Conservation (phyloP, 2,329 filamentous ascomycete genomes). For the Stemphylium vesicarium region DNA sequence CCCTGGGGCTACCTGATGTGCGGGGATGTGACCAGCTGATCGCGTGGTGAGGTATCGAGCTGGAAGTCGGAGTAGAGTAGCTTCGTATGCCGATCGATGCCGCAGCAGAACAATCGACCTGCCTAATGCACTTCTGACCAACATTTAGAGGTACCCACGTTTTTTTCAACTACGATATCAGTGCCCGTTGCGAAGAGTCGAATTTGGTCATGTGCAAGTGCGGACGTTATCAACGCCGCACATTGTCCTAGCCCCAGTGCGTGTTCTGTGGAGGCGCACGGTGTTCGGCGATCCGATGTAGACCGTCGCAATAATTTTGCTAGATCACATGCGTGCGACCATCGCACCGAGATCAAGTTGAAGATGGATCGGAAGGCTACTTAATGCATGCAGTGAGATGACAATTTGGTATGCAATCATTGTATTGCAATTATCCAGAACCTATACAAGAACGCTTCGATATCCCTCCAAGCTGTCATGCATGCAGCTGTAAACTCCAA, state of each 20-base stretch:
- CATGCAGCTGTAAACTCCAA: conserved; percentile 15
- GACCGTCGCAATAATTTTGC: not conserved
- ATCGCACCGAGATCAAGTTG: not conserved
- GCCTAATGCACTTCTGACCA: conserved; percentile 17
- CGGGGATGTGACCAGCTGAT: conserved; percentile 5
- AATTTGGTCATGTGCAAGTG: not conserved
- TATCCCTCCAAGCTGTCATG: conserved; percentile 6
- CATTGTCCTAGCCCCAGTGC: not conserved
- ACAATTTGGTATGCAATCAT: not conserved
- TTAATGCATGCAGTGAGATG: too few species aligned
- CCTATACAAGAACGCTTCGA: conserved; percentile 19
- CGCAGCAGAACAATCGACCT: conserved; percentile 16
- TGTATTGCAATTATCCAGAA: conserved; percentile 13
- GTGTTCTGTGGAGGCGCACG: conserved; percentile 7
- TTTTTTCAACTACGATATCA: not conserved
- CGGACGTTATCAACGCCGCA: not conserved
- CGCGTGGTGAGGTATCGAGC: conserved; percentile 11
- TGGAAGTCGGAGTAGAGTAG: conserved; percentile 15
- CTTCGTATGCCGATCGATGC: conserved; percentile 23
- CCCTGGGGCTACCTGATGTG: not conserved
- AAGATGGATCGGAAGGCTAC: not conserved
- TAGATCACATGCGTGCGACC: not conserved
- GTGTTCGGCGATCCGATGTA: conserved; percentile 6
- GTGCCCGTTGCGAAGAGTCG: not conserved
- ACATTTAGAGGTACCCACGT: conserved; percentile 6